These are phyloP conservation scores for Talaromyces sp. DNA, from an alignment of 2,329 filamentous ascomycete genomes.

Conservation along the genomic window DNA sequence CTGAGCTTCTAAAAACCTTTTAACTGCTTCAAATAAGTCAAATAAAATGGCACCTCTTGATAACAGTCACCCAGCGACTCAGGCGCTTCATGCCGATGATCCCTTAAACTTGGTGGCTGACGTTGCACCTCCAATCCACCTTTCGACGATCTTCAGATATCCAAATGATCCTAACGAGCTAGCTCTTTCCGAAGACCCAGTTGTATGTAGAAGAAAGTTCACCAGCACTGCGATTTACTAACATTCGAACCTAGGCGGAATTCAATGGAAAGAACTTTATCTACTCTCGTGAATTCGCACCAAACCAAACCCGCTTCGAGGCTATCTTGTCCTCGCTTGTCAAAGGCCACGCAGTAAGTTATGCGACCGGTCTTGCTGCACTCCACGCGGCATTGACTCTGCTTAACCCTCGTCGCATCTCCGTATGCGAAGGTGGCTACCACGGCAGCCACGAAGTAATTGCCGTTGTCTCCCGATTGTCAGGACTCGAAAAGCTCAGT, in stretches of 20 bases:
- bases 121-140: slow-evolving; percentile 84
- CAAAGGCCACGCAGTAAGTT: slow-evolving; percentile 66
- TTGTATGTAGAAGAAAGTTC: slow-evolving; percentile 49
- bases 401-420: slow-evolving; percentile 78
- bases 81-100: slow-evolving; percentile 79
- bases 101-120: slow-evolving; percentile 71
- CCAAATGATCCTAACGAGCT: slow-evolving; percentile 69
- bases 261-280: slow-evolving; percentile 58
- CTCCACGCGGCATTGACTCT: slow-evolving; percentile 84
- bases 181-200: slow-evolving; percentile 51
- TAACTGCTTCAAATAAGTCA: too few relatives aligned
- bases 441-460: slow-evolving; percentile 95
- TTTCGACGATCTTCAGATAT: slow-evolving; percentile 90
- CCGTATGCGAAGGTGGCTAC: slow-evolving; percentile 82
- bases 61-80: slow-evolving; percentile 49
- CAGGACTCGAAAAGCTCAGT: slow-evolving; percentile 71
- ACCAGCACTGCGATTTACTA: neutral
- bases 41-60: slow-evolving; percentile 21
- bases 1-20: too few relatives aligned
- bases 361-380: slow-evolving; percentile 79
- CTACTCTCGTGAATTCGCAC: slow-evolving; percentile 80
- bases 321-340: slow-evolving; percentile 77
- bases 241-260: slow-evolving; percentile 16
- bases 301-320: slow-evolving; percentile 84
- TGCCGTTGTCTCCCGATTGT: slow-evolving; percentile 70